Conservation (phyloP, 1,284 basidiomycete genomes). For the Caloboletus firmus region DNA sequence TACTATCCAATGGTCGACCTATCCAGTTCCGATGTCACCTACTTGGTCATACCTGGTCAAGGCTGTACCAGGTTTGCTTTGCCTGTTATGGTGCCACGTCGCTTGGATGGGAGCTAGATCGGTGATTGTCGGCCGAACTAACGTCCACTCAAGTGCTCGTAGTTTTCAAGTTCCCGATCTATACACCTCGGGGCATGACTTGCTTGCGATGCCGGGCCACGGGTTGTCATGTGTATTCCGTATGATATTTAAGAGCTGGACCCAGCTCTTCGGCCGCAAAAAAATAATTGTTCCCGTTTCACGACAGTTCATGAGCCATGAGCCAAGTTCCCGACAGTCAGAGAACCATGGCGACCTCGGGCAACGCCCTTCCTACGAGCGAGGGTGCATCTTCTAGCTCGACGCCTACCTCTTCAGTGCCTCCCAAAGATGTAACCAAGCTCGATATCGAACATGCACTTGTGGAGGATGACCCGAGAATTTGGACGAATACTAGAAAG, state of each 20-base stretch:
- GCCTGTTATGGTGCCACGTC: not conserved
- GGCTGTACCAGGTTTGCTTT: too few relatives aligned
- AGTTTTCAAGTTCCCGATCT: not conserved
- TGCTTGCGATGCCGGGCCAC: not conserved
- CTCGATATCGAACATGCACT: constrained; percentile 63
- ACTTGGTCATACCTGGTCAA: not conserved
- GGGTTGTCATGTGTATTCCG: not conserved
- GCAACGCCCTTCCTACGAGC: not conserved
- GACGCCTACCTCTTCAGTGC: not conserved
- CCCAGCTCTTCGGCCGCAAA: not conserved
- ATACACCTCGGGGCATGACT: not conserved
- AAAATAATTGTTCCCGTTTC: not conserved
- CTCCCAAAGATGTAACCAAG: constrained; percentile 3
- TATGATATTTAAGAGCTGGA: constrained; percentile 7
- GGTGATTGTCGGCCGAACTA: constrained; percentile 13
- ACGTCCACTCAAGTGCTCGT: not conserved
- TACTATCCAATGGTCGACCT: not conserved
- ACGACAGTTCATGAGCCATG: constrained; percentile 14
- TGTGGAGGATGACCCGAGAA: constrained; percentile 77
- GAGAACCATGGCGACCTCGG: not conserved
- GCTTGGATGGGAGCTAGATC: not conserved
- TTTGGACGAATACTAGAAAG: constrained; percentile 72
- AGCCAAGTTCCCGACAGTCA: constrained; percentile 1
- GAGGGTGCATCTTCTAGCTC: not conserved
- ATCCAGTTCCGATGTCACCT: not conserved